These are phyloP conservation scores for Penicillium hordei DNA, from an alignment of 2,329 filamentous ascomycete genomes.

Conservation along the genomic window DNA sequence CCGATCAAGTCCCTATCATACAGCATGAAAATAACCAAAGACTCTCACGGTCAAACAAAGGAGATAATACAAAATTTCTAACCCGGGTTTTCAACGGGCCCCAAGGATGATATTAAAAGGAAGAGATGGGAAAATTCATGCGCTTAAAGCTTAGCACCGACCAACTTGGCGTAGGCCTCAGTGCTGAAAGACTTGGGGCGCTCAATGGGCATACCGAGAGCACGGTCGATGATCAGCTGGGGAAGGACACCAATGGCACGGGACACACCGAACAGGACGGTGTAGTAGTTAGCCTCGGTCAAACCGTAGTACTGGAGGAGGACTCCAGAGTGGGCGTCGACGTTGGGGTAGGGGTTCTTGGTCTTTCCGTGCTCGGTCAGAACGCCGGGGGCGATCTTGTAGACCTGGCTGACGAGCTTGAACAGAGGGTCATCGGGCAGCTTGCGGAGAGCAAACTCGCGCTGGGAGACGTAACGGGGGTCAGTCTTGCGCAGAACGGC, in stretches of 20 bases:
- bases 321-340: conserved; percentile 98
- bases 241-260: conserved; percentile 97
- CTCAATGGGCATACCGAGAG: conserved; percentile 95
- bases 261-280: conserved; percentile 97
- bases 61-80: conserved; percentile 30
- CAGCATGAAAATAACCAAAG: conserved; percentile 36
- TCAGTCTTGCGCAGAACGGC: conserved; percentile 99
- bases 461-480: conserved; percentile 97
- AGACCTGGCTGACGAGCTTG: conserved; percentile 99
- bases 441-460: conserved; percentile 91
- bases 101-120: conserved; percentile 15
- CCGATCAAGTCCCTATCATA: conserved; percentile 41
- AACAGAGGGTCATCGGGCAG: conserved; percentile 98
- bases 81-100: conserved; percentile 12
- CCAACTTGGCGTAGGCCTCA: conserved; percentile 91
- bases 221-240: conserved; percentile 99
- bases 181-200: conserved; percentile 99
- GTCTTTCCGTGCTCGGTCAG: conserved; percentile 99
- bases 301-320: conserved; percentile 99
- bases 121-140: conserved; percentile 25
- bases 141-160: conserved; percentile 78
- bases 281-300: conserved; percentile 99
- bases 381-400: conserved; percentile 98
- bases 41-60: conserved; percentile 31
- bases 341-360: conserved; percentile 99